Percentiles rank a stretch among this genome's conserved stretches.
Conservation (phyloP, 163 green algal genomes). For the Smithsoniella earleae region DNA sequence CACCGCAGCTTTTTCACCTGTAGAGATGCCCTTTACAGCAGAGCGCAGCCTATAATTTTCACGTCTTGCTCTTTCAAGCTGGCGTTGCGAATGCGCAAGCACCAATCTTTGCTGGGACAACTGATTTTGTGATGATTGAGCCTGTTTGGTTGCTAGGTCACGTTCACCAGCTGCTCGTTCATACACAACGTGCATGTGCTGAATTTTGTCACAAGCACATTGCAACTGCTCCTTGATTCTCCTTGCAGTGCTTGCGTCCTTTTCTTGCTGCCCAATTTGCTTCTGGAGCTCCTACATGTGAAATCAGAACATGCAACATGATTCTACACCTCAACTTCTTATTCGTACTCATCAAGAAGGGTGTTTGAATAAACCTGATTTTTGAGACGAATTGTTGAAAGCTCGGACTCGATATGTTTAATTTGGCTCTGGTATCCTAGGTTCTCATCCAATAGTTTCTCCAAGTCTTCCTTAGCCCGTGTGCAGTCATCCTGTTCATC, state of each 20-base stretch:
- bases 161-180: not conserved
- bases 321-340: too few relatives aligned
- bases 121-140: not conserved
- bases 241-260: not conserved
- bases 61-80: slow-evolving; percentile 5
- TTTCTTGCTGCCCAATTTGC: not conserved
- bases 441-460: too few relatives aligned
- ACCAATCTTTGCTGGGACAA: slow-evolving; percentile 9
- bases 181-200: slow-evolving; percentile 19
- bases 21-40: slow-evolving; percentile 7
- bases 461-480: too few relatives aligned
- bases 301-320: too few relatives aligned
- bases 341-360: too few relatives aligned
- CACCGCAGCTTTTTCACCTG: too few relatives aligned
- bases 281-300: not conserved
- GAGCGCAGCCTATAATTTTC: slow-evolving; percentile 3
- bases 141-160: not conserved
- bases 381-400: too few relatives aligned
- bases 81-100: not conserved
- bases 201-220: not conserved
- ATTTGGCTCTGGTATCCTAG: too few relatives aligned
- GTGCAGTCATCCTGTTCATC: too few relatives aligned
- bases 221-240: not conserved
- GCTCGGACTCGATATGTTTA: too few relatives aligned
- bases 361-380: too few relatives aligned